phyloP scores from a whole-genome alignment of 441 rosid genomes.

The Mallotus japonicus region DNA sequence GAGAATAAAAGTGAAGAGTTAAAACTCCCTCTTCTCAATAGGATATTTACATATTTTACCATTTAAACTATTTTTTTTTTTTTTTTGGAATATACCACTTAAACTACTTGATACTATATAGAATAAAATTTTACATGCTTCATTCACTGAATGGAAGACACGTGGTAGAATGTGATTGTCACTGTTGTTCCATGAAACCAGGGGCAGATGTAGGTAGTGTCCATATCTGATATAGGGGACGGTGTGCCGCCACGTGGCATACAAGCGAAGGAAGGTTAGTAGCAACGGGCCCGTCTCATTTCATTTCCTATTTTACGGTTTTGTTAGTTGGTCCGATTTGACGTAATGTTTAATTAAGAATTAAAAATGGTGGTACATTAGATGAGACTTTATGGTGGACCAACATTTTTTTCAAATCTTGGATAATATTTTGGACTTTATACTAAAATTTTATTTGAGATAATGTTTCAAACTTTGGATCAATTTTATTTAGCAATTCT shows the following conservation, averaged over 20 bases:
- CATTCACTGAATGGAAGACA: no score
- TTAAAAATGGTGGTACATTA: neutral
- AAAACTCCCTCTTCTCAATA: no score
- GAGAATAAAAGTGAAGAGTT: no score
- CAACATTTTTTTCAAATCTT: neutral
- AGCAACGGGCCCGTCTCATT: neutral
- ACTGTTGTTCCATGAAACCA: no score
- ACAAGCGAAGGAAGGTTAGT: neutral
- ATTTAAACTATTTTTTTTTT: no score
- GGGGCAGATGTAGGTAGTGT: neutral
- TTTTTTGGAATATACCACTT: no score
- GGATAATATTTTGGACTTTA: constrained; percentile 11
- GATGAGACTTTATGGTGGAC: neutral
- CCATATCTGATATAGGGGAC: constrained; percentile 2
- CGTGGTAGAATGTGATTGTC: no score
- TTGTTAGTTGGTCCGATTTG: constrained; percentile 31
- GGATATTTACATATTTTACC: no score
- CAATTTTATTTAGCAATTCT: neutral
- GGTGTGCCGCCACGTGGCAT: constrained; percentile 12
- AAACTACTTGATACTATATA: no score
- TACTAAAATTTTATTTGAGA: neutral
- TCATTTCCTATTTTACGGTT: constrained; percentile 13
- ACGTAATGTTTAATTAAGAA: neutral
- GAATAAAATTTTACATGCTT: no score
- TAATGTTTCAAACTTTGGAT: neutral